Evolutionary conservation across 139 green algal species (phyloP).

Genomic region (Closterium sp.): DNA sequence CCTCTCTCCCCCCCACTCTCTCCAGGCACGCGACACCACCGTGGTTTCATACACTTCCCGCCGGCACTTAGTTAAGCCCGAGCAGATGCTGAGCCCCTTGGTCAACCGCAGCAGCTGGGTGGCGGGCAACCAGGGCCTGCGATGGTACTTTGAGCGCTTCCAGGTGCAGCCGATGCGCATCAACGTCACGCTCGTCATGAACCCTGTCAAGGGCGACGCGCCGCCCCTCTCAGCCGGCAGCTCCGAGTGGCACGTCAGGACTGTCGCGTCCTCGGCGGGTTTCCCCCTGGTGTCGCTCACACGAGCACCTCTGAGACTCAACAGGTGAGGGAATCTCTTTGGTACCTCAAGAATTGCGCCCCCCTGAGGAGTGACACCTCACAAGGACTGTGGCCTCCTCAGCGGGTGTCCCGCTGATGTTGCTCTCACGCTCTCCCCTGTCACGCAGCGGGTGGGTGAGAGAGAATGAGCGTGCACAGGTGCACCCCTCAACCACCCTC

Average conservation of each 20-base stretch:
- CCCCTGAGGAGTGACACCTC: too few species aligned
- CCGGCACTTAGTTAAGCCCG: not conserved
- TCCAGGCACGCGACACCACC: not conserved
- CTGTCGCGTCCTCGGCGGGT: not conserved
- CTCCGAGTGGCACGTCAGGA: slow-evolving; percentile 2
- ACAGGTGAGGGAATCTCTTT: not conserved
- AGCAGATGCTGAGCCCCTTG: not conserved
- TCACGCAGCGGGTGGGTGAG: too few species aligned
- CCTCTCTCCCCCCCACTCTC: not conserved
- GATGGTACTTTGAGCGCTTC: slow-evolving; percentile 51
- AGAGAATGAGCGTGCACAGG: too few species aligned
- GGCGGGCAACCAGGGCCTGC: not conserved
- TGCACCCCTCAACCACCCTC: too few species aligned
- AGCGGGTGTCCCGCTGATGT: too few species aligned
- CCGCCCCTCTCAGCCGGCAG: not conserved
- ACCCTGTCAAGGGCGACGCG: slow-evolving; percentile 17
- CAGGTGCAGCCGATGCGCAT: slow-evolving; percentile 55
- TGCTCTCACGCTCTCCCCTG: too few species aligned
- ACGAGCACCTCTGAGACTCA: slow-evolving; percentile 58
- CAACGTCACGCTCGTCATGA: slow-evolving; percentile 60
- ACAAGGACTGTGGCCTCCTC: too few species aligned
- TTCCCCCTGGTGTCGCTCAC: slow-evolving; percentile 59
- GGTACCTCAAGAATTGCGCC: too few species aligned
- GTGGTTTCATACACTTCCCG: not conserved
- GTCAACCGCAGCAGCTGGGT: slow-evolving; percentile 43